Conservation (phyloP, 768 basidiomycete genomes). For the Amanita molliuscula region DNA sequence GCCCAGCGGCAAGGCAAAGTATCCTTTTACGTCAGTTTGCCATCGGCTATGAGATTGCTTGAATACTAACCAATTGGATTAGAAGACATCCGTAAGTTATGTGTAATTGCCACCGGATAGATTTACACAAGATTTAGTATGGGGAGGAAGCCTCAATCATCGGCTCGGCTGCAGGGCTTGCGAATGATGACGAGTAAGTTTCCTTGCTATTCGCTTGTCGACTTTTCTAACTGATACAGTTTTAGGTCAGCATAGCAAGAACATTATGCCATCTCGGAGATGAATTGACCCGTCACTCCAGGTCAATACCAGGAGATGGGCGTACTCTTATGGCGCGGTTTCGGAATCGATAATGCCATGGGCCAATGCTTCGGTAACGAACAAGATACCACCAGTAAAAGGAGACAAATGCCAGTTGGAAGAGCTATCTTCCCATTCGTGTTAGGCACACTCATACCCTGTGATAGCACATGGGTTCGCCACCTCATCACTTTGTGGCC, state of each 20-base stretch:
- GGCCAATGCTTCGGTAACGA: conserved; percentile 86
- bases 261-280: not conserved
- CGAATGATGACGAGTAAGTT: conserved; percentile 73
- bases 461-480: conserved; percentile 74
- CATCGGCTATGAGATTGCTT: not conserved
- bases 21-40: conserved; percentile 66
- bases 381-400: conserved; percentile 73
- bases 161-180: conserved; percentile 82
- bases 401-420: conserved; percentile 92
- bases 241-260: conserved; percentile 39
- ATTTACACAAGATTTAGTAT: conserved; percentile 32
- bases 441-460: not conserved
- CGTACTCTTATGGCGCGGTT: conserved; percentile 83
- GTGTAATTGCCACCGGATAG: conserved; percentile 1
- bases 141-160: conserved; percentile 90
- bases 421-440: conserved; percentile 11
- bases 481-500: conserved; percentile 79
- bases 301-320: conserved; percentile 93
- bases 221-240: conserved; percentile 29
- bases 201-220: not conserved
- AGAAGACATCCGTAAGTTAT: conserved; percentile 75
- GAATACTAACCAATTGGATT: conserved; percentile 3
- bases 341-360: conserved; percentile 73
- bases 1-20: conserved; percentile 92
- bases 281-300: conserved; percentile 15